Evolutionary conservation across 2,329 filamentous ascomycete genomes (phyloP).

Genomic region (Scytalidium sp.): DNA sequence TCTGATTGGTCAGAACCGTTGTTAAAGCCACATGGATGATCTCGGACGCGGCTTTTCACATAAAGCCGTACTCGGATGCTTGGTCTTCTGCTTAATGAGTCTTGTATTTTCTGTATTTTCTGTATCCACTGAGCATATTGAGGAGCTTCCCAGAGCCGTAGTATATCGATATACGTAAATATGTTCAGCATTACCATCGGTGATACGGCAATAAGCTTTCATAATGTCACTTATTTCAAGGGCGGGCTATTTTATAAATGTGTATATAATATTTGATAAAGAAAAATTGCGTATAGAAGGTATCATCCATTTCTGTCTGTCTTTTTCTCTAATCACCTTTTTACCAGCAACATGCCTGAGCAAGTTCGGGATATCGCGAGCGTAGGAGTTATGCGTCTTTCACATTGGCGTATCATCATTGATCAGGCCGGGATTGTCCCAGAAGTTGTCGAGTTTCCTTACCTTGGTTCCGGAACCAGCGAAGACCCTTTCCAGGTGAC

Average conservation of each 20-base stretch:
- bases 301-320: background rate
- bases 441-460: constrained; percentile 37
- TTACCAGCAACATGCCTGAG: background rate
- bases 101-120: background rate
- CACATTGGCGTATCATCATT: background rate
- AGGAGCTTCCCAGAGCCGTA: background rate
- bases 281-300: background rate
- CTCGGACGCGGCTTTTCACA: background rate
- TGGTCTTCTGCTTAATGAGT: background rate
- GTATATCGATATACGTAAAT: background rate
- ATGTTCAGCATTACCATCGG: background rate
- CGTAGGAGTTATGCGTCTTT: background rate
- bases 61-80: background rate
- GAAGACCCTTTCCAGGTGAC: constrained; percentile 51
- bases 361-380: background rate
- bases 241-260: background rate
- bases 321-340: background rate
- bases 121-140: background rate
- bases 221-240: background rate
- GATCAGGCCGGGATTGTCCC: background rate
- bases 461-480: constrained; percentile 45
- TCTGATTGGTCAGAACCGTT: background rate
- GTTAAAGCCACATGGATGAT: background rate
- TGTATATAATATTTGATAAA: background rate
- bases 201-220: background rate